Evolutionary conservation across 495 filamentous ascomycete species (phyloP).

Genomic region (Xylaria curta): DNA sequence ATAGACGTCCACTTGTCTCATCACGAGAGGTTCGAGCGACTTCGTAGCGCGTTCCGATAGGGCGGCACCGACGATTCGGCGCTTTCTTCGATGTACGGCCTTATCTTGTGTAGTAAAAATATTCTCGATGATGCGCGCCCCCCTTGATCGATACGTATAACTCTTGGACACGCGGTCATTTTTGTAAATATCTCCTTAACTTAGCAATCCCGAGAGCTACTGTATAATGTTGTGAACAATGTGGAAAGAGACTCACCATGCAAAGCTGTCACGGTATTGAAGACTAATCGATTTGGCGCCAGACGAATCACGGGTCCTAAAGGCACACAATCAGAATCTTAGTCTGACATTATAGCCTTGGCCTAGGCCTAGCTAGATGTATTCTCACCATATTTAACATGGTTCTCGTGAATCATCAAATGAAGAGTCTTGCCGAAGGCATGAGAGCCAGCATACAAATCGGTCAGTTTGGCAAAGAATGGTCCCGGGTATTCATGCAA

Average conservation of each 20-base stretch:
- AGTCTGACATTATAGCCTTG: no score
- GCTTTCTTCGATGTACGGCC: constrained; percentile 27
- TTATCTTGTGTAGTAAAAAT: constrained; percentile 19
- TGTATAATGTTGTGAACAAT: background rate
- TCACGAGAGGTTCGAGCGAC: constrained; percentile 27
- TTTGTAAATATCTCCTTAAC: background rate
- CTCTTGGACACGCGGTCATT: constrained; percentile 1
- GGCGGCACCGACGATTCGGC: constrained; percentile 26
- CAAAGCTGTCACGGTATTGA: constrained; percentile 51
- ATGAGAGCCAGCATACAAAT: constrained; percentile 49
- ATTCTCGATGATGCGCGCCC: background rate
- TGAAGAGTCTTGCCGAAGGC: constrained; percentile 51
- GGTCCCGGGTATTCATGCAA: constrained; percentile 55
- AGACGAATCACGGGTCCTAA: constrained; percentile 49
- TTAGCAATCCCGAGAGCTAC: background rate
- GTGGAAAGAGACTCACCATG: constrained; percentile 39
- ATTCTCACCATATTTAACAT: constrained; percentile 51
- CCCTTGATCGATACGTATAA: background rate
- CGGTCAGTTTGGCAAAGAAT: constrained; percentile 48
- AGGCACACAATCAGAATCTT: constrained; percentile 14
- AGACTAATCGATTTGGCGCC: constrained; percentile 55
- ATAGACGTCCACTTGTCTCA: constrained; percentile 15
- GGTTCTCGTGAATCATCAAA: constrained; percentile 45
- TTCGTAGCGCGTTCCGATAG: constrained; percentile 27
- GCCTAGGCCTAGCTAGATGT: background rate